These are phyloP conservation scores for Fusarium camptoceras DNA, from an alignment of 2,329 filamentous ascomycete species.

Conservation along the genomic window DNA sequence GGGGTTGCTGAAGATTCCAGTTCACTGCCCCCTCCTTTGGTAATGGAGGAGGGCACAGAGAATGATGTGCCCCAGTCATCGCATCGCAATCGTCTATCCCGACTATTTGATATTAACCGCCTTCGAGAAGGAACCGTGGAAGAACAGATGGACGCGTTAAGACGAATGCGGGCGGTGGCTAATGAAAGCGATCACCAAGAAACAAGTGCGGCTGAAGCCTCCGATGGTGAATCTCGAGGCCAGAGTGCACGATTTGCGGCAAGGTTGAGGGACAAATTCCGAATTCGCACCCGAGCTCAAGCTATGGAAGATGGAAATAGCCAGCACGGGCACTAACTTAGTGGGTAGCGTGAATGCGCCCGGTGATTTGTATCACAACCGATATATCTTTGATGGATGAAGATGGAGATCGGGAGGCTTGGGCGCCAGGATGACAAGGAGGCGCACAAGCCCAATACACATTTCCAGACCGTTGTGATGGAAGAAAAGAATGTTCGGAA, in stretches of 20 bases:
- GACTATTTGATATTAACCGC: constrained; percentile 67
- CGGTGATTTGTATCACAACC: not conserved
- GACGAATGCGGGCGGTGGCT: constrained; percentile 55
- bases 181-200: constrained; percentile 39
- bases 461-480: constrained; percentile 1
- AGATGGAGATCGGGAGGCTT: constrained; percentile 7
- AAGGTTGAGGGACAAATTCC: constrained; percentile 65
- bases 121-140: constrained; percentile 69
- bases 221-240: constrained; percentile 51
- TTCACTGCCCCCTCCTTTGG: constrained; percentile 56
- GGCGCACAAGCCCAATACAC: not conserved
- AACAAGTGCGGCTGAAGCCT: constrained; percentile 26
- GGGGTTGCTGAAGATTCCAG: constrained; percentile 38
- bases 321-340: constrained; percentile 13
- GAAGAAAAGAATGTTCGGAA: constrained; percentile 20
- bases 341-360: not conserved
- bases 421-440: not conserved
- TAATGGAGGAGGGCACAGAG: constrained; percentile 56
- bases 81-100: constrained; percentile 60
- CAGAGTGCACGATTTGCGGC: constrained; percentile 60
- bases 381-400: not conserved
- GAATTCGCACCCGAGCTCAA: constrained; percentile 62
- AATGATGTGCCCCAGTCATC: constrained; percentile 48
- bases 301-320: constrained; percentile 35
- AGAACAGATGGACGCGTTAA: constrained; percentile 71